Percentiles rank a stretch among this genome's conserved stretches.
Conservation (phyloP, 1,284 basidiomycete species). For the Rhodotorula sp. region DNA sequence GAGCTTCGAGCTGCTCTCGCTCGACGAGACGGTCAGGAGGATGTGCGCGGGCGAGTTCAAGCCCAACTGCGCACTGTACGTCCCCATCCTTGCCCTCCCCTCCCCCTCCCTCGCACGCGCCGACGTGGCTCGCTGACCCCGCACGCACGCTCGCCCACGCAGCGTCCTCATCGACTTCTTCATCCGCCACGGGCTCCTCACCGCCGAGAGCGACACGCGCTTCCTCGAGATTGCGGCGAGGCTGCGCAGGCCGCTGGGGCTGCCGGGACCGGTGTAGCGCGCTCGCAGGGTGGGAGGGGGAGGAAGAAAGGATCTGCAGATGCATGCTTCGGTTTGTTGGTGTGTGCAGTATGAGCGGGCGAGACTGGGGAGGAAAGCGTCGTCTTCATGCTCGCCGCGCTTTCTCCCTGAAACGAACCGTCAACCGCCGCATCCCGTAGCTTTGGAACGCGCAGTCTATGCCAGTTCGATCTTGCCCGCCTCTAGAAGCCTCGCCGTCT, state of each 20-base stretch:
- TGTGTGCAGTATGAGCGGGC: too few species aligned
- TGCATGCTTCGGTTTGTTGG: too few species aligned
- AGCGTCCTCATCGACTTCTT: conserved; percentile 78
- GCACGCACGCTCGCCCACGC: conserved; percentile 44
- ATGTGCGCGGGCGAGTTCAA: conserved; percentile 72
- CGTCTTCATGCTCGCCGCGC: too few species aligned
- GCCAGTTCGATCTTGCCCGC: too few species aligned
- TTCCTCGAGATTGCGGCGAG: conserved; percentile 31
- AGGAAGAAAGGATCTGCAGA: too few species aligned
- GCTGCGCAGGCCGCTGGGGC: conserved; percentile 16
- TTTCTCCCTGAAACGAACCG: too few species aligned
- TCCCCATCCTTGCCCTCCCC: not conserved
- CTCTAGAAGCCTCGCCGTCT: too few species aligned
- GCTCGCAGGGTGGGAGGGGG: too few species aligned
- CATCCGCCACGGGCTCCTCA: conserved; percentile 55
- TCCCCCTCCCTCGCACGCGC: not conserved
- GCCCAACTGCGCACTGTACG: conserved; percentile 70
- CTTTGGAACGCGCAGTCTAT: too few species aligned
- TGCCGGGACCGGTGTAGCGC: conserved; percentile 32
- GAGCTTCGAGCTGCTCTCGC: conserved; percentile 63
- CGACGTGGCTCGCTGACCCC: not conserved
- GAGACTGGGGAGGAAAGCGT: too few species aligned
- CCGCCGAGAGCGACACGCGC: conserved; percentile 42
- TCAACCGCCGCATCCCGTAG: too few species aligned
- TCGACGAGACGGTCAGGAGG: conserved; percentile 54